phyloP scores from a whole-genome alignment of 116 monocot genomes.

The Dioscorea cayenensis region DNA sequence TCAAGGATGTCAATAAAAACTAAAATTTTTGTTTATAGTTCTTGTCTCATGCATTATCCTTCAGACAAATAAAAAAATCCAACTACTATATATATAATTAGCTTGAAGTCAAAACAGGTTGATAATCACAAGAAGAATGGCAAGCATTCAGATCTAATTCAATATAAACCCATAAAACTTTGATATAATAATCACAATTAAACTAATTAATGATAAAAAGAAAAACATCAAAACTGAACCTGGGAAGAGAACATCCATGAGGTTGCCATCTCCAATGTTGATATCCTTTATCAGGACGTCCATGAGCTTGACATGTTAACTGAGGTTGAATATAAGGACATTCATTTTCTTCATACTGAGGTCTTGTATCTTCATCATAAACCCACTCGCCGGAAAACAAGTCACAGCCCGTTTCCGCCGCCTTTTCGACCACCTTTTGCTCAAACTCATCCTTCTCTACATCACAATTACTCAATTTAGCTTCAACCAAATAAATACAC shows the following conservation, averaged over 20 bases:
- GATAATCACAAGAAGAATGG: too few relatives aligned
- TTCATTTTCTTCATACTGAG: constrained; percentile 52
- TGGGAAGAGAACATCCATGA: constrained; percentile 46
- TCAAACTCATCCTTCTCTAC: constrained; percentile 16
- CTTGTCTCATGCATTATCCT: too few relatives aligned
- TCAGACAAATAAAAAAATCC: too few relatives aligned
- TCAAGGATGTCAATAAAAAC: too few relatives aligned
- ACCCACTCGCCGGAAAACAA: constrained; percentile 52
- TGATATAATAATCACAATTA: neutral
- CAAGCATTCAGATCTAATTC: too few relatives aligned
- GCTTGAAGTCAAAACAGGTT: too few relatives aligned
- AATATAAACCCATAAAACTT: neutral
- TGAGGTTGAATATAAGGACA: constrained; percentile 66
- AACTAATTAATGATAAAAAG: neutral
- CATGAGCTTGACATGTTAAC: constrained; percentile 55
- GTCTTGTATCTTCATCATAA: constrained; percentile 42
- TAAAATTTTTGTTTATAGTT: too few relatives aligned
- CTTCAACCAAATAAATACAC: neutral
- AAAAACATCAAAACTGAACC: constrained; percentile 13
- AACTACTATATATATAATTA: too few relatives aligned
- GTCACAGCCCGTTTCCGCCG: constrained; percentile 23
- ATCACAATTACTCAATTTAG: neutral
- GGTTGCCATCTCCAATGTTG: constrained; percentile 75
- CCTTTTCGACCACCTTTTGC: constrained; percentile 9
- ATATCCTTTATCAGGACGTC: constrained; percentile 48